Evolutionary conservation across 2,329 filamentous ascomycete species (phyloP), one percentile per base, ranked within the genome.

Genomic region (Alternaria consortialis): DNA sequence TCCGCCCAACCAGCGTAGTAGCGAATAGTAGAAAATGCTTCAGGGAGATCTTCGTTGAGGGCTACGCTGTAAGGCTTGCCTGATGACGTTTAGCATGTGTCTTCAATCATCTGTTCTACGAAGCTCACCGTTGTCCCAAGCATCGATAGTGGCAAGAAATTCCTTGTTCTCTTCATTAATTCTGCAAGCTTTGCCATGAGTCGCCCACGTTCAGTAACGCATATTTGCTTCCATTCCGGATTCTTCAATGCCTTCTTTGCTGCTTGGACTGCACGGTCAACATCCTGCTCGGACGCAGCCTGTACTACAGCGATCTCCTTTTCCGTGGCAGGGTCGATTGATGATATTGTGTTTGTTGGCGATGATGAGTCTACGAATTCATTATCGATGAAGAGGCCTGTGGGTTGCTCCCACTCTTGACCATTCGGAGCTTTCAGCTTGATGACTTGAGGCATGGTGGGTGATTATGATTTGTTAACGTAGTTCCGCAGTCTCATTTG

Each of bases 1-100:
- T 93, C 91, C 39, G 90, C 88, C 79, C 86, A 93, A 47, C 91
- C 91, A 44, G 86, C 90, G 71, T 93, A 94, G 79, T 93, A 93
- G 64, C 86, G 87, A 50, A 90, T 44, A 5, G 53, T 51, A 15
- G 52, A 78, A 50, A 88, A 80, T 8, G 88, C 82, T 68, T 87
- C 86, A 0, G 74, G 80, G 9, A 92, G 78, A 75, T 92, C 89
- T 56, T 86, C 87, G 40, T 80, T 82, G 17, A 88, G 79, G 2
- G 89, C 85, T 23, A 87, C 85, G 4, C 80, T 77, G 75, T 90
- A 91, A 5, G 90, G 88, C 76, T 93, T 92, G 60, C 75, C 65
- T 64, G 20, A 8, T 17, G 20, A 20, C 13, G 3, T 1, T 43
- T 43, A 56, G 44, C n/a, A 31, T 9, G 23, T n/a, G 27, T 31